Base-by-base conservation (phyloP, 75 land plant genomes). In the Sequoia sempervirens region DNA sequence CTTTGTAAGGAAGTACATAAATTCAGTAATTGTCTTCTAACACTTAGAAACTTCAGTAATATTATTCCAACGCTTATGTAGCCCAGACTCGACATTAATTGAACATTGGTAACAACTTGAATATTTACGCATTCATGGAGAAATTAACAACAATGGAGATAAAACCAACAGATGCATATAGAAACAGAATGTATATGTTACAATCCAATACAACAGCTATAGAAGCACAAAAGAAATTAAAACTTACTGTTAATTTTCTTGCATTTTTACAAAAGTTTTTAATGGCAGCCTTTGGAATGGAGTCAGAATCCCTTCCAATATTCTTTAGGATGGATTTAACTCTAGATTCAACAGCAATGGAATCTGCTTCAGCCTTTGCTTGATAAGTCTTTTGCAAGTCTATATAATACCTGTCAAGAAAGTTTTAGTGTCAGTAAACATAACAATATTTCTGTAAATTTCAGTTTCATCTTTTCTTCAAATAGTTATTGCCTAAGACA, bases 191-290 rank as follows among this genome's bases (percentile, higher is more conserved):
- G 8, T 37, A 74, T 18, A 40, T 18, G 10, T 75, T 75, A 26
- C 41, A 75, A 75, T 40, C 26, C 78, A 40, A 75, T 40, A 75
- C 41, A 75, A 75, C 10, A 75, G 15, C 26, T 38, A 75, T 40
- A 75, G n/a, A 38, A 75, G 43, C 78, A 75, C 45, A 40, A 75
- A 18, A 23, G 78, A 38, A 75, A 37, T 37, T 11, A 75, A 50
- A 54, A 91, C 93, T 84, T 87, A 94, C 99, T 66, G 84, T 83
- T 41, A 97, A 84, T 83, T 97, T 96, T 82, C 96, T 91, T 40
- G 98, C 87, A 89, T 97, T 97, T 86, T 88, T 91, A 76, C 99
- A 97, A 82, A 97, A 97, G 82, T 84, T 91, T 83, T 96, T 97
- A 73, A 96, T 85, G 53, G 90, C 80, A 50, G 93, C 73, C 87